Percentiles rank a stretch among this genome's conserved stretches.
phyloP scores from a whole-genome alignment of 352 stramenopile genomes.

The Phytophthora crassamura region DNA sequence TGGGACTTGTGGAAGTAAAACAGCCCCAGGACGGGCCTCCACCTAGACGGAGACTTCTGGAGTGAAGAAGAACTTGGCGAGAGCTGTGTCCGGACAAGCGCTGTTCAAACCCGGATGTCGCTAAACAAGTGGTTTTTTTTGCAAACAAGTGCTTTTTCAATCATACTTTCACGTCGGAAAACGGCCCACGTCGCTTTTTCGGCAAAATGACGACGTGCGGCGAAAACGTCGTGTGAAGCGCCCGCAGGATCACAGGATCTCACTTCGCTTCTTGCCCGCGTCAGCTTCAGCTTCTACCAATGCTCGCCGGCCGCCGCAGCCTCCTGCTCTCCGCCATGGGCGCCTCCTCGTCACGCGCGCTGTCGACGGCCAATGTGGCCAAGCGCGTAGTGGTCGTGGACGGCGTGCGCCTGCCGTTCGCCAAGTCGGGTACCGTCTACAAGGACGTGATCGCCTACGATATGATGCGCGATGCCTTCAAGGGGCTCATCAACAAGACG shows the following conservation, averaged over 20 bases:
- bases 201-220: too few species aligned
- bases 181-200: too few species aligned
- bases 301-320: constrained; percentile 36
- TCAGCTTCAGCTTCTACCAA: constrained; percentile 17
- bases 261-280: constrained; percentile 34
- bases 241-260: constrained; percentile 26
- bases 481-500: constrained; percentile 95
- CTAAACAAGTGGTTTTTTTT: too few species aligned
- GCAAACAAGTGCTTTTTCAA: too few species aligned
- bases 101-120: too few species aligned
- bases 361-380: constrained; percentile 34
- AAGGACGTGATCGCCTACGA: constrained; percentile 98
- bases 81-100: too few species aligned
- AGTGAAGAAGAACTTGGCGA: too few species aligned
- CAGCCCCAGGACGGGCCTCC: too few species aligned
- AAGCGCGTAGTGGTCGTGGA: constrained; percentile 94
- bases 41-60: too few species aligned
- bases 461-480: constrained; percentile 96
- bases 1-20: too few species aligned
- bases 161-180: too few species aligned
- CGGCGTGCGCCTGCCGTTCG: constrained; percentile 95
- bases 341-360: constrained; percentile 41
- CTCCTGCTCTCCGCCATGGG: constrained; percentile 20
- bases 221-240: too few species aligned
- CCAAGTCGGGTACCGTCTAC: constrained; percentile 95